Conservation (phyloP, 1,284 basidiomycete genomes). For the Tylopilus orsonianus region DNA sequence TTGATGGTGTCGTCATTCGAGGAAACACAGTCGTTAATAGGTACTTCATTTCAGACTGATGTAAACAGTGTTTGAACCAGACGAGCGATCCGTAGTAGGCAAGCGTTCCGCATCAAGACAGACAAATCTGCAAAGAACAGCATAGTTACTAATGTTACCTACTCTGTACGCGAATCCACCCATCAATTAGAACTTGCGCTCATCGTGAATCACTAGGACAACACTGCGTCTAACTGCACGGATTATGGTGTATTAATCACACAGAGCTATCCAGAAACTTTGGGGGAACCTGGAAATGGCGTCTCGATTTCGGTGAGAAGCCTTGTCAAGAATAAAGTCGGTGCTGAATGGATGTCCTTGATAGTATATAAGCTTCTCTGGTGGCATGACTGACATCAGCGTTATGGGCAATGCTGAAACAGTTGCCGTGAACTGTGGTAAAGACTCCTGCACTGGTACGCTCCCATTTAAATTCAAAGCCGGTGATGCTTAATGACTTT, state of each 20-base stretch:
- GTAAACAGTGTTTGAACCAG: neutral
- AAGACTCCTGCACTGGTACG: conserved; percentile 42
- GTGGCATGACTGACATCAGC: conserved; percentile 36
- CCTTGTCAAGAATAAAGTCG: neutral
- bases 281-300: conserved; percentile 50
- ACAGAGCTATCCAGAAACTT: conserved; percentile 47
- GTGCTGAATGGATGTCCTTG: neutral
- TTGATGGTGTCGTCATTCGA: conserved; percentile 47
- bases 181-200: conserved; percentile 1
- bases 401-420: conserved; percentile 38
- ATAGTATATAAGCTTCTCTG: conserved; percentile 42
- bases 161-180: conserved; percentile 28
- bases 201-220: conserved; percentile 34
- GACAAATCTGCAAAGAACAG: conserved; percentile 39
- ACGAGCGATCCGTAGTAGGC: conserved; percentile 32
- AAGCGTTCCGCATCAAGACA: conserved; percentile 51
- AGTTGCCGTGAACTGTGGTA: conserved; percentile 47
- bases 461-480: neutral
- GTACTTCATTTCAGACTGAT: conserved; percentile 14
- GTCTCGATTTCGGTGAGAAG: conserved; percentile 34
- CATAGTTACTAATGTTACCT: conserved; percentile 43
- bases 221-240: conserved; percentile 41
- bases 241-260: conserved; percentile 46
- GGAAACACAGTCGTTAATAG: conserved; percentile 50
- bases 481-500: neutral